Conservation (phyloP, 495 filamentous ascomycete genomes). For the Neurospora sp. region DNA sequence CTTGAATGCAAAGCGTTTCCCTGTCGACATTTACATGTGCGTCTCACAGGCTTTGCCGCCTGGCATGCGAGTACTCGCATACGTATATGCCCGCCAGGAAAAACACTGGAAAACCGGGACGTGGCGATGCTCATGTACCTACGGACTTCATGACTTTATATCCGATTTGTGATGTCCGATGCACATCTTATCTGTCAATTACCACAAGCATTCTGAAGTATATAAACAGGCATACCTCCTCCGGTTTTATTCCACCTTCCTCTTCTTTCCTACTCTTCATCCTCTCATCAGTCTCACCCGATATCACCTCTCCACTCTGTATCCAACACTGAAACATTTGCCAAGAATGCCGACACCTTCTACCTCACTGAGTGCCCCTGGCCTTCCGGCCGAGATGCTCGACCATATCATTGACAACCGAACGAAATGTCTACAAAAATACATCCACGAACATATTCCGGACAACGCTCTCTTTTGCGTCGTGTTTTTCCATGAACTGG, state of each 20-base stretch:
- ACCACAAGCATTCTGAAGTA: background rate
- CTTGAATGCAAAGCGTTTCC: background rate
- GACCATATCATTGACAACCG: background rate
- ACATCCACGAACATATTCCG: background rate
- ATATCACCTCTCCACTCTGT: background rate
- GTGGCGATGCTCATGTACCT: background rate
- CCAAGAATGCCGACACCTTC: background rate
- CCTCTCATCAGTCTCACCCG: background rate
- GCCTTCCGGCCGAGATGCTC: background rate
- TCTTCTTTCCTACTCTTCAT: background rate
- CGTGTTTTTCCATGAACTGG: background rate
- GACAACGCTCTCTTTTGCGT: background rate
- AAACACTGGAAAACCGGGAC: background rate
- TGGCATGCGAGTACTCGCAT: background rate
- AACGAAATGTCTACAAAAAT: background rate
- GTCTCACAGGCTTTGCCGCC: background rate
- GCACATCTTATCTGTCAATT: background rate
- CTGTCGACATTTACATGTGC: background rate
- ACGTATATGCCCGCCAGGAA: background rate
- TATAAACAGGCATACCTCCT: background rate
- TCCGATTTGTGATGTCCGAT: background rate
- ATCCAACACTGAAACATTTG: background rate
- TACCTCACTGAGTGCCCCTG: background rate
- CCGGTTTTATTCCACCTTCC: background rate
- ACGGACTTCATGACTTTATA: background rate